Evolutionary conservation across 2,329 filamentous ascomycete species (phyloP).

Genomic region (Colletotrichum salicis): DNA sequence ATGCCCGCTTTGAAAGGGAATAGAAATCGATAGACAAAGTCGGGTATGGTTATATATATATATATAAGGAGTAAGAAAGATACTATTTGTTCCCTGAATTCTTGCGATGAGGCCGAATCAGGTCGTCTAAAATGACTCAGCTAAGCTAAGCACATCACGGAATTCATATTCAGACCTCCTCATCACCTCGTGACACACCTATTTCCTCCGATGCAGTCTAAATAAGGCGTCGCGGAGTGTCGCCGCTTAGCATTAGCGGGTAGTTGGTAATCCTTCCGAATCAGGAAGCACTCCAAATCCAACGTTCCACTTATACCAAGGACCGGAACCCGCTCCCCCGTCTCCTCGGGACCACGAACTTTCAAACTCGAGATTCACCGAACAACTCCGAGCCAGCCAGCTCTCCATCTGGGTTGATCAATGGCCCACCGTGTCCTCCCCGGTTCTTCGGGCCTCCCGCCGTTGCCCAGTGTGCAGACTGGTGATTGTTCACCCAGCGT

Average conservation of each 20-base stretch:
- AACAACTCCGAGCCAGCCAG: too few relatives aligned
- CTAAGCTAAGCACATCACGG: not conserved
- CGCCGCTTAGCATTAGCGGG: not conserved
- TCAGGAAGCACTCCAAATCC: not conserved
- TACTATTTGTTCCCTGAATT: too few relatives aligned
- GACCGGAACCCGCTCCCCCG: too few relatives aligned
- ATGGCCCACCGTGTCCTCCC: too few relatives aligned
- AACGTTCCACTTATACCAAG: not conserved
- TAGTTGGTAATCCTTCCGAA: not conserved
- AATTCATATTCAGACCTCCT: not conserved
- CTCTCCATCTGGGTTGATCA: too few relatives aligned
- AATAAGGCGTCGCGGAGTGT: not conserved
- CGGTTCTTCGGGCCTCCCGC: not conserved
- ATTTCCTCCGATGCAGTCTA: not conserved
- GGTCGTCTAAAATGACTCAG: not conserved
- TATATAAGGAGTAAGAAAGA: too few relatives aligned
- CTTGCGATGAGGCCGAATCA: not conserved
- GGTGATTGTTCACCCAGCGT: not conserved
- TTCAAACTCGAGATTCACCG: too few relatives aligned
- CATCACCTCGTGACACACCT: not conserved
- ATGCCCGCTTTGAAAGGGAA: too few relatives aligned
- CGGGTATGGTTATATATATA: too few relatives aligned
- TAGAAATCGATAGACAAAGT: too few relatives aligned
- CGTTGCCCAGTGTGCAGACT: not conserved
- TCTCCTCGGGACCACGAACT: not conserved